Conservation (phyloP, 805 yeast genomes). For the Aciculoconidium aculeatum region DNA sequence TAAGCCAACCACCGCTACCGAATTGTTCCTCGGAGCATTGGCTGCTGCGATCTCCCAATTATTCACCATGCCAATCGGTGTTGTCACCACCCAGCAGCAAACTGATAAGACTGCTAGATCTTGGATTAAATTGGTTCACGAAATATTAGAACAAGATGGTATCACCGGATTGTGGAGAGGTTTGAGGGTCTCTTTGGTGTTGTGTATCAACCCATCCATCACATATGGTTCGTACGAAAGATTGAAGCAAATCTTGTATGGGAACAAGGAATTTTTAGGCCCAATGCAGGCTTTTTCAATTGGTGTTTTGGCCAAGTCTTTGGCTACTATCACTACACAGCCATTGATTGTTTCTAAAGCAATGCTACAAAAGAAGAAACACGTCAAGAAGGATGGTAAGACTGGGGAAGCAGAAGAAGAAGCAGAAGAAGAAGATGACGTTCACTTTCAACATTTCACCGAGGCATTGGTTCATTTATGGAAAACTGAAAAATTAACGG, state of each 20-base stretch:
- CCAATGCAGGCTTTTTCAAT: slow-evolving; percentile 63
- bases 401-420: slow-evolving; percentile 18
- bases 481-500: slow-evolving; percentile 54
- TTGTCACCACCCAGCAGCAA: slow-evolving; percentile 59
- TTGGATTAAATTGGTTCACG: slow-evolving; percentile 30
- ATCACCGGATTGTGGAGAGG: slow-evolving; percentile 77
- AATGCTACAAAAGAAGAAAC: slow-evolving; percentile 58
- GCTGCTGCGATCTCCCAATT: slow-evolving; percentile 81
- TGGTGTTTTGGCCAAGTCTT: slow-evolving; percentile 75
- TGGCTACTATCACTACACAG: slow-evolving; percentile 77
- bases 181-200: slow-evolving; percentile 68
- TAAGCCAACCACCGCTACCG: slow-evolving; percentile 53
- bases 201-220: slow-evolving; percentile 79
- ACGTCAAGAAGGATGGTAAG: slow-evolving; percentile 13
- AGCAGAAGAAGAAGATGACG: slow-evolving; percentile 29
- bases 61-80: slow-evolving; percentile 76
- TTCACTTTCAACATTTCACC: slow-evolving; percentile 51
- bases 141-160: slow-evolving; percentile 60
- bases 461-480: slow-evolving; percentile 57
- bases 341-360: slow-evolving; percentile 83
- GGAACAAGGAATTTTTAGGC: slow-evolving; percentile 37
- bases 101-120: slow-evolving; percentile 39
- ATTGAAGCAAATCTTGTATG: slow-evolving; percentile 47
- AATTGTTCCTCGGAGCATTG: slow-evolving; percentile 66
- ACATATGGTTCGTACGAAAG: slow-evolving; percentile 79